Conservation (phyloP, 1,284 basidiomycete species). For the Cutaneotrichosporon mucoides region DNA sequence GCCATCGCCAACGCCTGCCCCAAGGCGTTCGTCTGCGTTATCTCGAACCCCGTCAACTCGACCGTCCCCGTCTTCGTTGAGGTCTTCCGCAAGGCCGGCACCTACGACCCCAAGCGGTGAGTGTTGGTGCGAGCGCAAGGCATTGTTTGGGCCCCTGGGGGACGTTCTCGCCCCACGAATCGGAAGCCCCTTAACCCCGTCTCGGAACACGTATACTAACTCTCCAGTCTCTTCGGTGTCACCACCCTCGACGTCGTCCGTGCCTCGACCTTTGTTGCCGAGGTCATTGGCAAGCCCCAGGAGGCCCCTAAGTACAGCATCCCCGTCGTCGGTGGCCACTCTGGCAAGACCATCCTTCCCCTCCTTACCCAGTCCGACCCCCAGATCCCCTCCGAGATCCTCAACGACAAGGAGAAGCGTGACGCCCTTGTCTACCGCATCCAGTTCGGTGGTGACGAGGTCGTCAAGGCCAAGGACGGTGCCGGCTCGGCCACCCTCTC, state of each 20-base stretch:
- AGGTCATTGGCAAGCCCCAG: slow-evolving; percentile 64
- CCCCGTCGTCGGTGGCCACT: slow-evolving; percentile 94
- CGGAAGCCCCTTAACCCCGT: no score
- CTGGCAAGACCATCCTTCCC: slow-evolving; percentile 92
- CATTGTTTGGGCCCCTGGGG: no score
- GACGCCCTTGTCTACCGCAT: slow-evolving; percentile 76
- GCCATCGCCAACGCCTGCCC: slow-evolving; percentile 83
- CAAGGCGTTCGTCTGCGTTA: slow-evolving; percentile 87
- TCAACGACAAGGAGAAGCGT: slow-evolving; percentile 57
- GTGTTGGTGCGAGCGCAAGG: slow-evolving; percentile 14
- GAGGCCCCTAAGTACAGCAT: slow-evolving; percentile 62
- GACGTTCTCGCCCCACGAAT: no score
- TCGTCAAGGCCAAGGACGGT: slow-evolving; percentile 60
- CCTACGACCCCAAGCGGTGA: slow-evolving; percentile 74
- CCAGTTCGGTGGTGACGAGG: slow-evolving; percentile 87
- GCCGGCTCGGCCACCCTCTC: slow-evolving; percentile 84
- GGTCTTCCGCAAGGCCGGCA: slow-evolving; percentile 87
- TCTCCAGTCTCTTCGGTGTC: slow-evolving; percentile 62
- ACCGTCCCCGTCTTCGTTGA: slow-evolving; percentile 97
- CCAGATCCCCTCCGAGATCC: slow-evolving; percentile 40
- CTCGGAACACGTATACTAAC: no score
- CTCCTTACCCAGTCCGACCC: slow-evolving; percentile 74
- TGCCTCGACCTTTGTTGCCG: slow-evolving; percentile 83
- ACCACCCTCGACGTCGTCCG: slow-evolving; percentile 98
- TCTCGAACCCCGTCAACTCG: slow-evolving; percentile 79